phyloP scores from a whole-genome alignment of 2,329 filamentous ascomycete genomes.

The Scleromitrula shiraiana region DNA sequence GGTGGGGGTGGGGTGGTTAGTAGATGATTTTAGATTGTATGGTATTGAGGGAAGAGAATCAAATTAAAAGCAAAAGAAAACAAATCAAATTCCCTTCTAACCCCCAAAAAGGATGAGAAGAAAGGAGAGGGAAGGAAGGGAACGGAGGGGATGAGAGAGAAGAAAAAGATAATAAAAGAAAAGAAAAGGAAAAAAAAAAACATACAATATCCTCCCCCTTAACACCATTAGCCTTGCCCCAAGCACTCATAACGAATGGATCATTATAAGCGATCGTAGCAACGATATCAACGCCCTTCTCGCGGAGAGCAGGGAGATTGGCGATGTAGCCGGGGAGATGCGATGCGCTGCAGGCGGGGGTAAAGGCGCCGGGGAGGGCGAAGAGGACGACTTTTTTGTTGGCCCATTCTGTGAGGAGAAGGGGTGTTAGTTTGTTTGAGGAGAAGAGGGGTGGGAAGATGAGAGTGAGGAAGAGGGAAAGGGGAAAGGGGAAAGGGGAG shows the following conservation, averaged over 20 bases:
- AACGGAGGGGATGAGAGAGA: neutral
- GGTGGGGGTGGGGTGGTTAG: no score
- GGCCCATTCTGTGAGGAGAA: slow-evolving; percentile 43
- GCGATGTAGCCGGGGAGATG: slow-evolving; percentile 63
- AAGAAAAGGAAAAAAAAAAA: no score
- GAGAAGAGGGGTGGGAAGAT: slow-evolving; percentile 2
- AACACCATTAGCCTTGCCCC: slow-evolving; percentile 63
- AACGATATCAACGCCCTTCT: slow-evolving; percentile 61
- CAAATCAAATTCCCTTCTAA: no score
- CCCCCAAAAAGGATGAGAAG: no score
- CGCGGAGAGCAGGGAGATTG: slow-evolving; percentile 49
- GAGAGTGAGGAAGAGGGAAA: neutral
- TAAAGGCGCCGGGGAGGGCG: slow-evolving; percentile 63
- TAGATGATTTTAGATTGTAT: neutral
- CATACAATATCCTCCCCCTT: slow-evolving; percentile 55
- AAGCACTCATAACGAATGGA: slow-evolving; percentile 62
- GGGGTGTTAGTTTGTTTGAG: slow-evolving; percentile 2
- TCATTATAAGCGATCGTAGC: slow-evolving; percentile 63
- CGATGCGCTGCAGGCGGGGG: slow-evolving; percentile 57
- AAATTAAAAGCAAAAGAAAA: no score
- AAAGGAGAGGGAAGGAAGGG: no score
- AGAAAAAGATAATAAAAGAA: no score
- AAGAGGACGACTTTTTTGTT: slow-evolving; percentile 66
- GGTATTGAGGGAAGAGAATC: no score
- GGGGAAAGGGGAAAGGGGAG: neutral